Conservation (phyloP, 192 early-diverging fungal species). For the Jimgerdemannia lactiflua region DNA sequence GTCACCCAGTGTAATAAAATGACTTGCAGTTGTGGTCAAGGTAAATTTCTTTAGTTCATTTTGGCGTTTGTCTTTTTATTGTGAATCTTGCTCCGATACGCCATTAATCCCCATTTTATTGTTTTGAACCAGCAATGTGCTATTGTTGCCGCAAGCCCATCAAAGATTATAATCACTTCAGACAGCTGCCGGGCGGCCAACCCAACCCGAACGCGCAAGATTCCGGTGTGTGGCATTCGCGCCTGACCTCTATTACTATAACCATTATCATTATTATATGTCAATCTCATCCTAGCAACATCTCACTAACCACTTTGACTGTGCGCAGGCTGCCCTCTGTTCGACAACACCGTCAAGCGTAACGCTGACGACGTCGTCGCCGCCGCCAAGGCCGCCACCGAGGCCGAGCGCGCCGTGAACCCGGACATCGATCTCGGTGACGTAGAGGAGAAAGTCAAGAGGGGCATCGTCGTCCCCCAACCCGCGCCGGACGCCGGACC, state of each 20-base stretch:
- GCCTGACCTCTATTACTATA: too few relatives aligned
- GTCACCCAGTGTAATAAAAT: conserved; percentile 52
- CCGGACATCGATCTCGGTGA: not conserved
- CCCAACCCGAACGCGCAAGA: not conserved
- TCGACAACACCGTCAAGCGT: conserved; percentile 41
- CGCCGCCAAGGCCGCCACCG: conserved; percentile 23
- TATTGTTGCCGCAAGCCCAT: conserved; percentile 45
- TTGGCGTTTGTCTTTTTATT: not conserved
- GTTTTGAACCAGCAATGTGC: conserved; percentile 24
- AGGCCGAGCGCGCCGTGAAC: not conserved
- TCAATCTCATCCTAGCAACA: not conserved
- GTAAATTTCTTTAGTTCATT: not conserved
- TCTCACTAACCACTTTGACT: not conserved
- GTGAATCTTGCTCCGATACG: too few relatives aligned
- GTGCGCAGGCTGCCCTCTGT: conserved; percentile 40
- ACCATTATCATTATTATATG: not conserved
- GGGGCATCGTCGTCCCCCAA: not conserved
- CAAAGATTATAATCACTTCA: conserved; percentile 52
- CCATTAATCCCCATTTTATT: too few relatives aligned
- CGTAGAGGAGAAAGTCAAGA: not conserved
- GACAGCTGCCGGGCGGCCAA: conserved; percentile 19
- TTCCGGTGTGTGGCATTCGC: too few relatives aligned
- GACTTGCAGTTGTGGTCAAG: conserved; percentile 44
- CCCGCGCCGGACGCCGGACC: too few relatives aligned
- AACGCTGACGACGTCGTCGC: conserved; percentile 43